Conservation (phyloP, 192 early-diverging fungal genomes). For the Coemansia sp. region DNA sequence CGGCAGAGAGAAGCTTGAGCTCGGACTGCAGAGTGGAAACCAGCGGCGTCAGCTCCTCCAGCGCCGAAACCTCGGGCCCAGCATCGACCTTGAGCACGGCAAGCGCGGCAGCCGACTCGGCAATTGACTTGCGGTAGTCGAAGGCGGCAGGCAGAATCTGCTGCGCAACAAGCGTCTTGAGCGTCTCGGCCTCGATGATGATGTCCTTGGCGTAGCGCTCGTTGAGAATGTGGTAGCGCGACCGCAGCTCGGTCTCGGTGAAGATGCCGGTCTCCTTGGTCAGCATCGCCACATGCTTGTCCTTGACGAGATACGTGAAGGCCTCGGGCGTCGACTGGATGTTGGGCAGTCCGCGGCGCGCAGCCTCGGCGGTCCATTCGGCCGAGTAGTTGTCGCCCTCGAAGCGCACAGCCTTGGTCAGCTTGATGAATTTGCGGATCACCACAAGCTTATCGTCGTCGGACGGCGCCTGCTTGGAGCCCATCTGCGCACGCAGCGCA, state of each 20-base stretch:
- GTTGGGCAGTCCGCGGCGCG: slow-evolving; percentile 93
- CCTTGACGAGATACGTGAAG: slow-evolving; percentile 77
- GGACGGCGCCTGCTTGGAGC: slow-evolving; percentile 72
- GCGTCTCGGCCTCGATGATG: slow-evolving; percentile 88
- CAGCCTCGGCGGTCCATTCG: slow-evolving; percentile 91
- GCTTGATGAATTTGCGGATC: slow-evolving; percentile 78
- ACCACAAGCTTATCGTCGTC: slow-evolving; percentile 88
- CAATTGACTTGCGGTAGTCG: slow-evolving; percentile 85
- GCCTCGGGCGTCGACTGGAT: slow-evolving; percentile 90
- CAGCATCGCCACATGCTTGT: slow-evolving; percentile 74
- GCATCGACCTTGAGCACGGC: slow-evolving; percentile 60
- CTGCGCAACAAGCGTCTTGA: slow-evolving; percentile 77
- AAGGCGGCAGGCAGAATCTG: slow-evolving; percentile 88
- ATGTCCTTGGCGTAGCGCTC: slow-evolving; percentile 99
- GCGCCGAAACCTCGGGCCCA: slow-evolving; percentile 69
- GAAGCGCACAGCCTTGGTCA: slow-evolving; percentile 79
- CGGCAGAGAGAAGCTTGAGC: slow-evolving; percentile 57
- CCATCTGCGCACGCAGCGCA: slow-evolving; percentile 80
- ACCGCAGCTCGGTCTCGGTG: slow-evolving; percentile 81
- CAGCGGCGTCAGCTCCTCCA: slow-evolving; percentile 67
- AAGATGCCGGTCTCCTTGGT: slow-evolving; percentile 79
- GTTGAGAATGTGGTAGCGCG: slow-evolving; percentile 93
- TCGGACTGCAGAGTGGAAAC: slow-evolving; percentile 60
- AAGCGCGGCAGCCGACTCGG: slow-evolving; percentile 76
- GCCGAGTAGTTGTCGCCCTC: slow-evolving; percentile 98